Evolutionary conservation across 306 rosid species (phyloP).

Genomic region (Phaseolus lunatus): DNA sequence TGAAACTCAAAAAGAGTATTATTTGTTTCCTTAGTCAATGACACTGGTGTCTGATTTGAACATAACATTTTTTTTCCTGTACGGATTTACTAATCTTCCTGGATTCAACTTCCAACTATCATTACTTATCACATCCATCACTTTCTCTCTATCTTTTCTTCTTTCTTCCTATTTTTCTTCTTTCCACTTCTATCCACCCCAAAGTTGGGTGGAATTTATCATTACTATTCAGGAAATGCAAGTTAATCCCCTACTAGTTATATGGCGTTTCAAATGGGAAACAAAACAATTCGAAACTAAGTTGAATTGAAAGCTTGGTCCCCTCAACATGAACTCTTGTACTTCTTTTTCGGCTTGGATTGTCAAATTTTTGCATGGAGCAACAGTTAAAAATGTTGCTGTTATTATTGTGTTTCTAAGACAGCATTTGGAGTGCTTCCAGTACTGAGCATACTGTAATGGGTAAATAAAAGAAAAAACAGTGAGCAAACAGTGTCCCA

Average conservation of each 20-base stretch:
- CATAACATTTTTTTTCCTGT: neutral
- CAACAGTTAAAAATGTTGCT: slow-evolving; percentile 4
- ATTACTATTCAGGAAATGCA: neutral
- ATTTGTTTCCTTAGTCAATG: slow-evolving; percentile 23
- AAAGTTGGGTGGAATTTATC: too few species aligned
- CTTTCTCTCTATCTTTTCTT: too few species aligned
- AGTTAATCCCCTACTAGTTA: slow-evolving; percentile 18
- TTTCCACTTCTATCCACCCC: too few species aligned
- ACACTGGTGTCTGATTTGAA: neutral
- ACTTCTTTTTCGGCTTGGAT: slow-evolving; percentile 17
- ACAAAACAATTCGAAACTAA: neutral
- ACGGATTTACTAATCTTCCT: slow-evolving; percentile 23
- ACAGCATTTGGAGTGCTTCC: slow-evolving; percentile 16
- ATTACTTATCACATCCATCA: neutral
- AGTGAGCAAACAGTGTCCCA: slow-evolving; percentile 11
- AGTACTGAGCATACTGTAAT: slow-evolving; percentile 23
- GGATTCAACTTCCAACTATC: slow-evolving; percentile 21
- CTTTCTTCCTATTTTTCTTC: too few species aligned
- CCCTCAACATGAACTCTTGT: slow-evolving; percentile 21
- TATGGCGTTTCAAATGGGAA: neutral
- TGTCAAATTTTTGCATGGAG: slow-evolving; percentile 9
- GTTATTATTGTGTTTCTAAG: neutral
- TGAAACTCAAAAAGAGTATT: slow-evolving; percentile 16
- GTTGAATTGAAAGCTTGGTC: slow-evolving; percentile 3
- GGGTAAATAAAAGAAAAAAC: slow-evolving; percentile 32